Conservation (phyloP, 208 protist genomes). For the Borovskyia barvae region DNA sequence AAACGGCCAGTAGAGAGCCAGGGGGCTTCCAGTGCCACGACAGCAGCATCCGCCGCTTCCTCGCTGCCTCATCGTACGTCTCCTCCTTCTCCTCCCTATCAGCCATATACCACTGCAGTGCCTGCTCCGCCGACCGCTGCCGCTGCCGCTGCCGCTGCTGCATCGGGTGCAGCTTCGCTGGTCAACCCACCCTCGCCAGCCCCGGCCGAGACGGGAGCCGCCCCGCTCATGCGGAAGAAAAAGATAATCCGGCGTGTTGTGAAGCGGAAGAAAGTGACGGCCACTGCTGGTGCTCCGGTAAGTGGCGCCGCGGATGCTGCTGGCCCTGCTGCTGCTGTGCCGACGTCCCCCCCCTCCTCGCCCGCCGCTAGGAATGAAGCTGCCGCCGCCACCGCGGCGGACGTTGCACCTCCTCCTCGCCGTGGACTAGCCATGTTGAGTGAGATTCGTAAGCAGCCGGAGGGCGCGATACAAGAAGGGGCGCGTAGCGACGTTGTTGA, state of each 20-base stretch:
- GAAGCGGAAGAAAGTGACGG: slow-evolving; percentile 17
- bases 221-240: slow-evolving; percentile 5
- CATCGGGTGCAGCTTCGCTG: slow-evolving; percentile 4
- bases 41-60: neutral
- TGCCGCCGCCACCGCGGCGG: neutral
- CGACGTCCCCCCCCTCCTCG: neutral
- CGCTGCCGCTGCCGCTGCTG: neutral
- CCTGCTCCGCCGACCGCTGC: neutral
- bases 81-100: neutral
- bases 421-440: slow-evolving; percentile 16
- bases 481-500: too few species aligned
- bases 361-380: neutral
- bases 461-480: slow-evolving; percentile 11
- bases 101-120: neutral
- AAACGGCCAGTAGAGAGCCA: slow-evolving; percentile 10
- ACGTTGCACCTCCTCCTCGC: neutral
- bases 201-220: neutral
- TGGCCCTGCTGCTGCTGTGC: neutral
- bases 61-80: neutral
- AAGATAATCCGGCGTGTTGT: slow-evolving; percentile 31
- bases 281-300: neutral
- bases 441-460: slow-evolving; percentile 25
- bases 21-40: neutral
- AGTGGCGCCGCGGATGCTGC: neutral
- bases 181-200: slow-evolving; percentile 7